Conservation (phyloP, 2,329 filamentous ascomycete genomes). For the Nemania sp. region DNA sequence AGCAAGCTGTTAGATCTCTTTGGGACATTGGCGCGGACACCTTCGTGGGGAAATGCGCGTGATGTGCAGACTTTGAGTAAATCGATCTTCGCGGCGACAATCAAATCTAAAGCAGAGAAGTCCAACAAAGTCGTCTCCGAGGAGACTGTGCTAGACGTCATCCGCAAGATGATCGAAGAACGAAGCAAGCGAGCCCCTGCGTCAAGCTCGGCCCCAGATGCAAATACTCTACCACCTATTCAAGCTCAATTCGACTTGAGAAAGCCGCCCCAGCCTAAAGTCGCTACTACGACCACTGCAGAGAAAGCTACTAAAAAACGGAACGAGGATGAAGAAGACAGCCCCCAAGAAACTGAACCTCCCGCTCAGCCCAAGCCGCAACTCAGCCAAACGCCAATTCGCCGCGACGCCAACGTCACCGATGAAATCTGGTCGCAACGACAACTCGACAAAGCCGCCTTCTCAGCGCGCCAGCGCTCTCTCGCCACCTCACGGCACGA, state of each 20-base stretch:
- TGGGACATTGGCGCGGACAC: conserved; percentile 34
- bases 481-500: conserved; percentile 36
- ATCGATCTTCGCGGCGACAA: conserved; percentile 48
- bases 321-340: neutral
- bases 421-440: conserved; percentile 66
- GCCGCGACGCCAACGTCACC: conserved; percentile 59
- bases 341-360: neutral
- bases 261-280: conserved; percentile 35
- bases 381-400: conserved; percentile 34
- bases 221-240: neutral
- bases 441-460: conserved; percentile 49
- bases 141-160: conserved; percentile 3
- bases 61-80: conserved; percentile 61
- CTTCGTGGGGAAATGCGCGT: conserved; percentile 65
- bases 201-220: neutral
- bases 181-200: conserved; percentile 29
- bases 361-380: neutral
- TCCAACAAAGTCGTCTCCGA: conserved; percentile 1
- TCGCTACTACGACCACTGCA: neutral
- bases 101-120: conserved; percentile 34
- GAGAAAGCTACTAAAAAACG: neutral
- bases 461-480: conserved; percentile 42
- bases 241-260: conserved; percentile 43
- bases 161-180: conserved; percentile 19
- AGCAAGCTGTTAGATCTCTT: conserved; percentile 37